A percentile compares a stretch with the other conserved stretches of the same genome.
These are phyloP conservation scores for Fraxinus floribunda DNA, from an alignment of 305 asterid species.

Conservation along the genomic window DNA sequence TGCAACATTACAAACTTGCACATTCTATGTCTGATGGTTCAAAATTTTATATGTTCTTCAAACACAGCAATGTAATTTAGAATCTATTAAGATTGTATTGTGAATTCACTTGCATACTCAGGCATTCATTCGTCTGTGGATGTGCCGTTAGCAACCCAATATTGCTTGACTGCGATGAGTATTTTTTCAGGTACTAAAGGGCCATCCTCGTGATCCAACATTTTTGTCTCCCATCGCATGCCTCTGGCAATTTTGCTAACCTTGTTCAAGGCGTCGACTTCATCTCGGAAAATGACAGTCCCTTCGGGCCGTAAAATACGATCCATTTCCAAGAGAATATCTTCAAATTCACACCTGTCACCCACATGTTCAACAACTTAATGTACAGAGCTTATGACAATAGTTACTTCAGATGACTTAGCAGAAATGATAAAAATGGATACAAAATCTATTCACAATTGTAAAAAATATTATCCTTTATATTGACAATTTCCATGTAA, in stretches of 20 bases:
- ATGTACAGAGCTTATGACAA: background rate
- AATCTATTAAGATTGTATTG: background rate
- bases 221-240: conserved; percentile 75
- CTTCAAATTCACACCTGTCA: conserved; percentile 76
- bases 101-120: background rate
- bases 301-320: conserved; percentile 88
- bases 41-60: background rate
- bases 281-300: conserved; percentile 63
- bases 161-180: conserved; percentile 65
- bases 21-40: conserved; percentile 11
- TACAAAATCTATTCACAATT: no score
- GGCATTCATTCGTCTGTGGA: conserved; percentile 36
- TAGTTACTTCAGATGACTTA: background rate
- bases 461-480: no score
- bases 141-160: conserved; percentile 54
- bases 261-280: conserved; percentile 67
- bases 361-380: background rate
- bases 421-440: background rate
- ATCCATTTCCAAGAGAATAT: conserved; percentile 86
- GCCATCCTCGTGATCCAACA: conserved; percentile 87
- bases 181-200: conserved; percentile 86
- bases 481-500: no score
- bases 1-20: conserved; percentile 9
- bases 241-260: conserved; percentile 67
- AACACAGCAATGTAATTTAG: background rate